phyloP scores from a whole-genome alignment of 208 protist genomes.

The Crithidia acanthocephali region DNA sequence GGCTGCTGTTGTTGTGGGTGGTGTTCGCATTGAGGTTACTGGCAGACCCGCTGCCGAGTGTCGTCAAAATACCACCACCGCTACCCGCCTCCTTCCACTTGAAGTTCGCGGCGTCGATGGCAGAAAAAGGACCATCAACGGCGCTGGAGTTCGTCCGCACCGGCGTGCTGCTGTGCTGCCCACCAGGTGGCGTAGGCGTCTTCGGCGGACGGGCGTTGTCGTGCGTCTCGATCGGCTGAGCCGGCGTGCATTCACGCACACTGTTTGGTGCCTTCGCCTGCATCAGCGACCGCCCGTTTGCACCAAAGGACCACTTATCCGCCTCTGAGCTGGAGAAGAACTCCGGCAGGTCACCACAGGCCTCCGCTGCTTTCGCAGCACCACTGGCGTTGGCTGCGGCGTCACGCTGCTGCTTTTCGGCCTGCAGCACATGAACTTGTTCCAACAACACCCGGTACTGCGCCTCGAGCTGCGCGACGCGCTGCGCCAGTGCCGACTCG shows the following conservation, averaged over 20 bases:
- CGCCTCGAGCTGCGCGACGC: not conserved
- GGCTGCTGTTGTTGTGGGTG: conserved; percentile 1
- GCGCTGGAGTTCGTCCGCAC: not conserved
- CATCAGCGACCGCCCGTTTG: not conserved
- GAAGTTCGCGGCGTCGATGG: not conserved
- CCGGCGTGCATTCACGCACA: no score
- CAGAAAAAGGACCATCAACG: not conserved
- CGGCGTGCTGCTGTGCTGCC: not conserved
- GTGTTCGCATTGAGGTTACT: not conserved
- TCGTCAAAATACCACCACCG: not conserved
- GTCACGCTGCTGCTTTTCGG: not conserved
- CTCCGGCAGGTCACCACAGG: no score
- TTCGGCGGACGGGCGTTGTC: not conserved
- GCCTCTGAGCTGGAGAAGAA: not conserved
- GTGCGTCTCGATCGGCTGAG: no score
- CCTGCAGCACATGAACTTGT: not conserved
- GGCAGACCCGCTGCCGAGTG: not conserved
- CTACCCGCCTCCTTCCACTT: conserved; percentile 19
- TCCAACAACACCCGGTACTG: conserved; percentile 1
- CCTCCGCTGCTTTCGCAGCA: not conserved
- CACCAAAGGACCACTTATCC: not conserved
- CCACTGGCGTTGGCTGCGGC: not conserved
- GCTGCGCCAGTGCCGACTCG: not conserved
- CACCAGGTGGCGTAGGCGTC: no score
- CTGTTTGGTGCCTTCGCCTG: not conserved